Percentiles rank a stretch among this genome's conserved stretches.
These are phyloP conservation scores for Torulaspora franciscae DNA, from an alignment of 805 yeast species.

Conservation along the genomic window DNA sequence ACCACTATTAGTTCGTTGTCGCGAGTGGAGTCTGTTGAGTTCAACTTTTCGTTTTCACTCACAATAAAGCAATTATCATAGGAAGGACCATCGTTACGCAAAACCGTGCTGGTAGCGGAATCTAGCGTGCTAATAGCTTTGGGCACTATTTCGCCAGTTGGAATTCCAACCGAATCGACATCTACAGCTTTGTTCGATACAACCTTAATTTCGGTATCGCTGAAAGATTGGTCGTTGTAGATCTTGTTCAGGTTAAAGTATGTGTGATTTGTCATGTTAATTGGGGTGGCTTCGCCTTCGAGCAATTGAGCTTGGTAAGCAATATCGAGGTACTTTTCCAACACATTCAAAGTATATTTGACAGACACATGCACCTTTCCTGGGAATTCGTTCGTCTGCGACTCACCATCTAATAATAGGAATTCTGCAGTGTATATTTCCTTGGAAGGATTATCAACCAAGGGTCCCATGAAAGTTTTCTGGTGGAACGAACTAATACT, in stretches of 20 bases:
- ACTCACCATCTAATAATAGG: slow-evolving; percentile 37
- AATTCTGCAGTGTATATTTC: slow-evolving; percentile 37
- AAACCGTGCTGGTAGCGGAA: slow-evolving; percentile 24
- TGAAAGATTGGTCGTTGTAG: slow-evolving; percentile 29
- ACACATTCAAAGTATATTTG: slow-evolving; percentile 41
- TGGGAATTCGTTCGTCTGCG: slow-evolving; percentile 53
- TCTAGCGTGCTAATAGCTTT: slow-evolving; percentile 27
- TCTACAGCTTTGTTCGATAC: slow-evolving; percentile 38
- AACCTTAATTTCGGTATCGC: slow-evolving; percentile 39
- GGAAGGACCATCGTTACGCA: slow-evolving; percentile 33
- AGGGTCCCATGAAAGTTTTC: slow-evolving; percentile 50
- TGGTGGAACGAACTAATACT: slow-evolving; percentile 51
- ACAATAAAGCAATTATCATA: slow-evolving; percentile 49
- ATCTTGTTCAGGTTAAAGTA: slow-evolving; percentile 49
- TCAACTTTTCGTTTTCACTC: slow-evolving; percentile 35
- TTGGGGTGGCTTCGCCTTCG: slow-evolving; percentile 42
- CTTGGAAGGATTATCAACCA: slow-evolving; percentile 35
- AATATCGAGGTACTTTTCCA: slow-evolving; percentile 38
- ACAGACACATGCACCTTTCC: slow-evolving; percentile 48
- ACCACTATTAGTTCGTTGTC: slow-evolving; percentile 33
- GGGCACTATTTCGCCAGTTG: slow-evolving; percentile 44
- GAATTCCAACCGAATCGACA: slow-evolving; percentile 43
- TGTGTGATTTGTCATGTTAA: slow-evolving; percentile 59
- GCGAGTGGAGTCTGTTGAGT: slow-evolving; percentile 48
- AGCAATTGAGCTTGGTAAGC: slow-evolving; percentile 41